Evolutionary conservation across 768 basidiomycete species (phyloP).

Genomic region (Mrakia blollopis): DNA sequence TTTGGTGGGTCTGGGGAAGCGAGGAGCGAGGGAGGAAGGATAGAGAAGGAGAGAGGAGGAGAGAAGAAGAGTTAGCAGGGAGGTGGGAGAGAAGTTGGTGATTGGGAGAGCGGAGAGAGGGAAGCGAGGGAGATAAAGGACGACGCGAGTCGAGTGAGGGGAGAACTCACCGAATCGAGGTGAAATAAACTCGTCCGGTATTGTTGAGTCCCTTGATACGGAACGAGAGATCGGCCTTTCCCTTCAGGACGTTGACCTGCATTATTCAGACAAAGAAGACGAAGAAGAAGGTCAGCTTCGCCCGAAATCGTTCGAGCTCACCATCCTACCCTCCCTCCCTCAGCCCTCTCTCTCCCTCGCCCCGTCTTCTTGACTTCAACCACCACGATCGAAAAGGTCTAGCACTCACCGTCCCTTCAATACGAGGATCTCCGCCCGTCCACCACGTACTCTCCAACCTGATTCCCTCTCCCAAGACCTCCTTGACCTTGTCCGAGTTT

Average conservation of each 20-base stretch:
- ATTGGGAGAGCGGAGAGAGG: background rate
- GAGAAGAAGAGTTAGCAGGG: background rate
- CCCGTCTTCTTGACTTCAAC: too few relatives aligned
- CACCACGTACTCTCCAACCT: slow-evolving; percentile 27
- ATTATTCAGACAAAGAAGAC: background rate
- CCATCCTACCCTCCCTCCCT: background rate
- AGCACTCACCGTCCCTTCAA: slow-evolving; percentile 14
- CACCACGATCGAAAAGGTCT: background rate
- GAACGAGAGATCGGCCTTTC: slow-evolving; percentile 25
- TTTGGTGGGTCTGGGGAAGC: slow-evolving; percentile 1
- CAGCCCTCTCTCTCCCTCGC: background rate
- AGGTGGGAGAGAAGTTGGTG: background rate
- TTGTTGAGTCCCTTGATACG: slow-evolving; percentile 23
- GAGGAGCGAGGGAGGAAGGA: background rate
- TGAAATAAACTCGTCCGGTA: slow-evolving; percentile 26
- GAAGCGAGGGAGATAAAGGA: background rate
- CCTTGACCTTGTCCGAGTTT: slow-evolving; percentile 6
- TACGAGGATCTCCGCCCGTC: slow-evolving; percentile 29
- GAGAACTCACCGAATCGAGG: slow-evolving; percentile 23
- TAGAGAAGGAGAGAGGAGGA: background rate
- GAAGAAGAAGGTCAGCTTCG: background rate
- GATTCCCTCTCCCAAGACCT: slow-evolving; percentile 8
- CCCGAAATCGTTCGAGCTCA: background rate
- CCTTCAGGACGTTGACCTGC: slow-evolving; percentile 26
- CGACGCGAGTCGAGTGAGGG: background rate